Evolutionary conservation across 371 early-diverging fungal genomes (phyloP), one percentile per base, ranked within the genome.

Genomic region (Mortierella sp.): DNA sequence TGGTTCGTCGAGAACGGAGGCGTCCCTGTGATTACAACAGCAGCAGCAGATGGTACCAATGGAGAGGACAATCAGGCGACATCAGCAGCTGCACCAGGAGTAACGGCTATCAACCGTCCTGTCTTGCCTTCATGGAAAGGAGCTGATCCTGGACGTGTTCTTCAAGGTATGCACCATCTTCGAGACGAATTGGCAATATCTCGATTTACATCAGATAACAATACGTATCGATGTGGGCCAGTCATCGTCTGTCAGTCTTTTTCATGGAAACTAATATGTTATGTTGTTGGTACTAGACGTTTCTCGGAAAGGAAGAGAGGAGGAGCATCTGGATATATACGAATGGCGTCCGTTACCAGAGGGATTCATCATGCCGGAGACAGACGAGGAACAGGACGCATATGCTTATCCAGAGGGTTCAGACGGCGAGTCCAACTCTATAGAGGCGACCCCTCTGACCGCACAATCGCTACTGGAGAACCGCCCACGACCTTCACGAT

Each of bases 351-450:
- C 70, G 34, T 64, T 83, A 6, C 79, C 84, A 3, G 73, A 72
- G 26, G 73, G 79, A 9, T 76, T 83, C 68, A 31, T 73, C 22
- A 69, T 83, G 73, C 84, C 84, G 40, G 70, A 67, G 64, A 83
- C 84, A 10, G 84, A 79, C 14, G 79, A 83, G 29, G 84, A 79
- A 40, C 84, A 83, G 73, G 84, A 83, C 31, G 84, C 68, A 10
- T 83, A 75, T 53, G 84, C 84, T 10, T 83, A 83, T 66, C 79
- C 84, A n/a, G 81, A 81, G 16, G 74, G 64, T 24, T 66, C 77
- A n/a, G 73, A 70, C 31, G 70, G 67, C 47, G 84, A 76, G 2
- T 37, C 31, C 14, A 55, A 29, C 43, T 14, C 34, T 2, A 65
- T 48, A 45, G 44, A 55, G 5, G 29, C 47, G 43, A 29, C 68